A percentile compares a stretch with the other conserved stretches of the same genome.
phyloP scores from a whole-genome alignment of 805 yeast species.

The Yarrowia yakushimensis region DNA sequence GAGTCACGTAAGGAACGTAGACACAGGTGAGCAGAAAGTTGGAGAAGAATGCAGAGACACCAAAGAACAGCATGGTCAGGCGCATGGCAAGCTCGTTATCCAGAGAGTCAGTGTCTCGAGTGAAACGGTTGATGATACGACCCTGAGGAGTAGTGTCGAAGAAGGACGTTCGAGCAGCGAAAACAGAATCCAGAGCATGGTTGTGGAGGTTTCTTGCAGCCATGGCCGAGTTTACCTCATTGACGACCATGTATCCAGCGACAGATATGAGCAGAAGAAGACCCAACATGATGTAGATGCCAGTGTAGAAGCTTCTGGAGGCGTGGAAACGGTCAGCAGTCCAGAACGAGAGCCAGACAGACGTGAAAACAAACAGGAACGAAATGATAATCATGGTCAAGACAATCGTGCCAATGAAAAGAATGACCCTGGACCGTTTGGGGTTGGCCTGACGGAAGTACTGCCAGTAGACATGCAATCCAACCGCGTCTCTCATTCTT shows the following conservation, averaged over 20 bases:
- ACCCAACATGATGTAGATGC: slow-evolving; percentile 51
- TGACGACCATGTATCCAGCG: slow-evolving; percentile 43
- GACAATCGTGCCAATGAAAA: slow-evolving; percentile 49
- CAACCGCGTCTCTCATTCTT: slow-evolving; percentile 27
- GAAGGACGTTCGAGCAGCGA: slow-evolving; percentile 78
- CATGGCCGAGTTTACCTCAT: slow-evolving; percentile 31
- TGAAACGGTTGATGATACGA: slow-evolving; percentile 76
- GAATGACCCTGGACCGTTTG: slow-evolving; percentile 31
- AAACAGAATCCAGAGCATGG: slow-evolving; percentile 53
- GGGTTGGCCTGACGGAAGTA: slow-evolving; percentile 54
- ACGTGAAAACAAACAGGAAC: slow-evolving; percentile 5
- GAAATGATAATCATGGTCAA: slow-evolving; percentile 37
- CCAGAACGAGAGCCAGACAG: slow-evolving; percentile 78
- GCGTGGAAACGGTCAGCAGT: slow-evolving; percentile 51
- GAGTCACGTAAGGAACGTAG: slow-evolving; percentile 73
- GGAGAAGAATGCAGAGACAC: slow-evolving; percentile 55
- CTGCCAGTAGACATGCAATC: slow-evolving; percentile 44
- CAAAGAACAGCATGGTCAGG: slow-evolving; percentile 56
- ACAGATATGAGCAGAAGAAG: slow-evolving; percentile 54
- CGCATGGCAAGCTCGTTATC: slow-evolving; percentile 78
- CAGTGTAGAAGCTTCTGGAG: slow-evolving; percentile 62
- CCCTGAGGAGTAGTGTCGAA: slow-evolving; percentile 88
- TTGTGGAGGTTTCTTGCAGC: slow-evolving; percentile 61
- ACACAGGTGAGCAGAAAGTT: slow-evolving; percentile 62
- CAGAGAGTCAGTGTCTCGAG: slow-evolving; percentile 80